Percentiles rank a stretch among this genome's conserved stretches.
Evolutionary conservation across 768 basidiomycete species (phyloP).

Genomic region (Pilatotrama ljubarskyi): DNA sequence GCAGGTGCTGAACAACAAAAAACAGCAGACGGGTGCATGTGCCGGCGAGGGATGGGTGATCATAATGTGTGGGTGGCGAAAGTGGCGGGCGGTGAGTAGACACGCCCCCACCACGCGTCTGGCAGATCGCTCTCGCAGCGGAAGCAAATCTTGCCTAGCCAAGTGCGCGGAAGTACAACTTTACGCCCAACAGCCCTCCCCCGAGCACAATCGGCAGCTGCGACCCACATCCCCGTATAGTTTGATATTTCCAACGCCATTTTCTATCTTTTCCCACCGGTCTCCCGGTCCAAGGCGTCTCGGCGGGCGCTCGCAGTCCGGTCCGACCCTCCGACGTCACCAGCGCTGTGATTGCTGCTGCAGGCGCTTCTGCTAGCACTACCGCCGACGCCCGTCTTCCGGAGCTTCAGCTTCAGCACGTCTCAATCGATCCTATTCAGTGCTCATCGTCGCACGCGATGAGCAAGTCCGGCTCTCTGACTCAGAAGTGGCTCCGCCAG

Average conservation of each 20-base stretch:
- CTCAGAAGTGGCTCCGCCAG: slow-evolving; percentile 65
- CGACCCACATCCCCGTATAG: slow-evolving; percentile 16
- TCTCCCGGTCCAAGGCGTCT: slow-evolving; percentile 3
- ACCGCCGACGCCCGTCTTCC: neutral
- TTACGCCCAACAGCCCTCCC: neutral
- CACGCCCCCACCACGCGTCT: slow-evolving; percentile 15
- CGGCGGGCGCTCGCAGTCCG: neutral
- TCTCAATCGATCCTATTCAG: neutral
- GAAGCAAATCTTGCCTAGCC: slow-evolving; percentile 26
- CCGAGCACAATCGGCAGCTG: slow-evolving; percentile 15
- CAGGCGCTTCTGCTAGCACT: neutral
- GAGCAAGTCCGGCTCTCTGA: slow-evolving; percentile 37
- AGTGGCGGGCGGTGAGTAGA: slow-evolving; percentile 23
- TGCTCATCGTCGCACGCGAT: slow-evolving; percentile 19
- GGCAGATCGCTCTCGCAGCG: slow-evolving; percentile 26
- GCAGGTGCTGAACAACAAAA: neutral
- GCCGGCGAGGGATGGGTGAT: neutral
- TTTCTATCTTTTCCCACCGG: neutral
- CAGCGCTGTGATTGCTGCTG: no score
- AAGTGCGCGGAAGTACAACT: slow-evolving; percentile 23
- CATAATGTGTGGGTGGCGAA: neutral
- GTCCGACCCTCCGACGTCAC: neutral
- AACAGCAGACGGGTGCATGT: neutral
- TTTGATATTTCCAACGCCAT: slow-evolving; percentile 16
- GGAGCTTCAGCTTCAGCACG: neutral